Conservation (phyloP, 441 rosid species). For the Euphorbia celastroides region DNA sequence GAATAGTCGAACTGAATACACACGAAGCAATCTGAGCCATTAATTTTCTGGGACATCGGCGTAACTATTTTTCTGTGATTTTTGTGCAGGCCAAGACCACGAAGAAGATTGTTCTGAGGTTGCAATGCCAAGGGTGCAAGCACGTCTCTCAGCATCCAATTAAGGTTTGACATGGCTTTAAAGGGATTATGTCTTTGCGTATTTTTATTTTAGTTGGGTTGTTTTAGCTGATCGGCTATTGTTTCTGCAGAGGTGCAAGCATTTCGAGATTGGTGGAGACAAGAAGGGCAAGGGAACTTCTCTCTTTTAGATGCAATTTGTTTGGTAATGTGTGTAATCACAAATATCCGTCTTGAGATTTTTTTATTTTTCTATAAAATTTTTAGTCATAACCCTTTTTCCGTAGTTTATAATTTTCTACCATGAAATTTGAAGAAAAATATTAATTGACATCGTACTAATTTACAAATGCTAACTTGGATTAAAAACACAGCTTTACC, state of each 20-base stretch:
- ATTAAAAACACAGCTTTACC: no score
- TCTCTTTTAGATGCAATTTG: conserved; percentile 30
- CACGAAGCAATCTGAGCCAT: not conserved
- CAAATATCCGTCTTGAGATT: no score
- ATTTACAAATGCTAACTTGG: no score
- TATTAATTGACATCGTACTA: no score
- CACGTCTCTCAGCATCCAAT: conserved; percentile 56
- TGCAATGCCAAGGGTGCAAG: conserved; percentile 60
- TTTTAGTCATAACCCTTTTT: no score
- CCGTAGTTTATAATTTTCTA: no score
- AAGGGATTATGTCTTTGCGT: not conserved
- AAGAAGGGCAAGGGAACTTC: conserved; percentile 63
- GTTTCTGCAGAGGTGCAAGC: conserved; percentile 49
- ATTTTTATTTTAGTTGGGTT: not conserved
- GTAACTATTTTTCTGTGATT: not conserved
- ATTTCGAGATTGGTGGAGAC: conserved; percentile 57
- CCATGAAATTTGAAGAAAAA: no score
- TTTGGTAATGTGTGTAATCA: not conserved
- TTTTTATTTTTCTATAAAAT: no score
- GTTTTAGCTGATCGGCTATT: not conserved
- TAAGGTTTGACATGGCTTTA: conserved; percentile 25
- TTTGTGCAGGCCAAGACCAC: conserved; percentile 47
- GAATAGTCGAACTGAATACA: not conserved
- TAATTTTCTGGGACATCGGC: not conserved
- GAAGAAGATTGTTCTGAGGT: conserved; percentile 59